These are phyloP conservation scores for Limnanthes douglasii DNA, from an alignment of 345 rosid genomes.

Conservation along the genomic window DNA sequence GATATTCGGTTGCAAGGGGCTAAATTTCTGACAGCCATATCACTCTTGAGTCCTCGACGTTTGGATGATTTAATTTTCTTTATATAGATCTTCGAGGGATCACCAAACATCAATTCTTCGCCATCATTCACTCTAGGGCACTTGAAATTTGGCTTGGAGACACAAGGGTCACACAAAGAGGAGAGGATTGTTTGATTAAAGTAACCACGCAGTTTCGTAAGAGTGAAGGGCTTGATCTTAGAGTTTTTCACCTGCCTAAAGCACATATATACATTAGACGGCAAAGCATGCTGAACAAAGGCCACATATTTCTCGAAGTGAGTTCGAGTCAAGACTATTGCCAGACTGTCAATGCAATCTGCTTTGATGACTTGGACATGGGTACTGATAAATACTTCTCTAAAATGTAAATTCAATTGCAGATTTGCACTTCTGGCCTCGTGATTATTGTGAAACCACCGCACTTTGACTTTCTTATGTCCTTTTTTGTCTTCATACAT, in stretches of 20 bases:
- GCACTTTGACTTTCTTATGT: conserved; percentile 32
- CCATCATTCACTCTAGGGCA: conserved; percentile 3
- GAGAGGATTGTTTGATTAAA: conserved; percentile 24
- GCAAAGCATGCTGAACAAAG: conserved; percentile 3
- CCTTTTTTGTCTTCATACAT: conserved; percentile 39
- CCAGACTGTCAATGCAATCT: conserved; percentile 23
- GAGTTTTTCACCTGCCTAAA: conserved; percentile 24
- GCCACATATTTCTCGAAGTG: conserved; percentile 23
- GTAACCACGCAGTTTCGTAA: conserved; percentile 32
- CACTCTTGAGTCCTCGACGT: conserved; percentile 8
- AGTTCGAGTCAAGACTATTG: conserved; percentile 26
- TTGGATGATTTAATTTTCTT: conserved; percentile 8
- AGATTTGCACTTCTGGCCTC: conserved; percentile 12
- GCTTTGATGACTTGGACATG: conserved; percentile 30
- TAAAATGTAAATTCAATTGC: conserved; percentile 14
- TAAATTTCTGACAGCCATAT: conserved; percentile 6
- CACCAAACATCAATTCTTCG: conserved; percentile 6
- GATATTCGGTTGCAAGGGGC: background rate
- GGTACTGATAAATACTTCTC: conserved; percentile 29
- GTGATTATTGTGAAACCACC: too few relatives aligned
- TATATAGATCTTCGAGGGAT: conserved; percentile 2
- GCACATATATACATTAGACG: conserved; percentile 18
- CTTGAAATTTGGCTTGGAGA: conserved; percentile 11
- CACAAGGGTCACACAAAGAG: conserved; percentile 5
- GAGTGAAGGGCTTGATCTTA: conserved; percentile 26